Percentiles rank a stretch among this genome's conserved stretches.
phyloP scores from a whole-genome alignment of 208 protist genomes.

The Vickermania ingenoplastis region DNA sequence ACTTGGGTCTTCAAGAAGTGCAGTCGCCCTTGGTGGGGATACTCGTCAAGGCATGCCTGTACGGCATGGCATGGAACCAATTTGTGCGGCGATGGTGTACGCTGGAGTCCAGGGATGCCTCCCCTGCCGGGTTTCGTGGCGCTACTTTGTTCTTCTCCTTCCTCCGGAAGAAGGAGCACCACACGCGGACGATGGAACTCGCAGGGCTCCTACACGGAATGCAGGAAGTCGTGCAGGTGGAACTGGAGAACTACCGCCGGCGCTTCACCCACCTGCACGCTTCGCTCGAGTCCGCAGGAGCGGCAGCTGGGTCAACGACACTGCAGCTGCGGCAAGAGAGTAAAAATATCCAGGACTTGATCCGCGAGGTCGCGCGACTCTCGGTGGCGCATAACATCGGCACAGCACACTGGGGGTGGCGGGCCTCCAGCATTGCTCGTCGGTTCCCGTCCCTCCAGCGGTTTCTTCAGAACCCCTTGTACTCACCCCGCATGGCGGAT shows the following conservation, averaged over 20 bases:
- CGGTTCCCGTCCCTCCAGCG: constrained; percentile 53
- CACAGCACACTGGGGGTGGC: constrained; percentile 88
- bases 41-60: constrained; percentile 64
- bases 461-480: constrained; percentile 81
- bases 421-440: constrained; percentile 58
- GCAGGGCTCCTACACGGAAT: constrained; percentile 69
- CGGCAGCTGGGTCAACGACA: constrained; percentile 21
- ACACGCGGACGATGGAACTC: constrained; percentile 34
- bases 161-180: constrained; percentile 30
- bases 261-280: constrained; percentile 54
- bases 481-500: constrained; percentile 80
- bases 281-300: constrained; percentile 40
- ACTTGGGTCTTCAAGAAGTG: constrained; percentile 79
- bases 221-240: constrained; percentile 42
- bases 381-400: constrained; percentile 78
- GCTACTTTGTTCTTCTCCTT: background rate
- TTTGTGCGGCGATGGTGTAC: background rate
- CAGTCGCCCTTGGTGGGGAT: constrained; percentile 75
- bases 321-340: constrained; percentile 74
- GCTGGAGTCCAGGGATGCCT: background rate
- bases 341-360: constrained; percentile 51
- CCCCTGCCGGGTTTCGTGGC: background rate
- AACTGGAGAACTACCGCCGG: constrained; percentile 42
- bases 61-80: constrained; percentile 50
- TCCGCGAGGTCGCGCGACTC: constrained; percentile 74